Percentiles rank a stretch among this genome's conserved stretches.
These are phyloP conservation scores for Anacardium occidentale DNA, from an alignment of 345 rosid genomes.

Conservation along the genomic window DNA sequence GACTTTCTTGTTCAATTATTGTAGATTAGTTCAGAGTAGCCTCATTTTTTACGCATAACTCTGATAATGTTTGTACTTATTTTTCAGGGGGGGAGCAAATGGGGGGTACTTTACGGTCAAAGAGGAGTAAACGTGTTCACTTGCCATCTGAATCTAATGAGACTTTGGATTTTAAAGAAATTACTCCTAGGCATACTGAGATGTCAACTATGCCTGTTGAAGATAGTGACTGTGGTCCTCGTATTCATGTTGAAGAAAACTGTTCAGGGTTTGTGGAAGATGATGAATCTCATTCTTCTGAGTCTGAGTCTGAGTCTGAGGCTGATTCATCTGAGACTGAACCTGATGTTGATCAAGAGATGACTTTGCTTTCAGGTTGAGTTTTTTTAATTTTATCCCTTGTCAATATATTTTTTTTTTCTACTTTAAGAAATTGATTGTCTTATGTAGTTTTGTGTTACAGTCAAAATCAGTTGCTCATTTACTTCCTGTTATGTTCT, in stretches of 20 bases:
- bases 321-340: slow-evolving; percentile 88
- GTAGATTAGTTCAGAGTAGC: slow-evolving; percentile 18
- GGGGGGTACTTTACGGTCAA: slow-evolving; percentile 48
- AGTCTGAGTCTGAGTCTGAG: slow-evolving; percentile 52
- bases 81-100: slow-evolving; percentile 57
- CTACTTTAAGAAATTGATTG: slow-evolving; percentile 1
- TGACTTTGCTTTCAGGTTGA: slow-evolving; percentile 65
- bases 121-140: slow-evolving; percentile 59
- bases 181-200: slow-evolving; percentile 40
- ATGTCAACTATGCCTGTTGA: slow-evolving; percentile 44
- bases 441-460: slow-evolving; percentile 1
- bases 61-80: slow-evolving; percentile 28
- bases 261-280: slow-evolving; percentile 57
- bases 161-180: slow-evolving; percentile 55
- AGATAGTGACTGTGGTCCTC: slow-evolving; percentile 42
- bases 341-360: slow-evolving; percentile 69
- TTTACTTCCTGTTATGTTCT: background rate
- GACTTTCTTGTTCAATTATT: slow-evolving; percentile 25
- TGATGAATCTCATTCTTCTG: slow-evolving; percentile 56
- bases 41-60: slow-evolving; percentile 27
- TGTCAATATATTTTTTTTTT: slow-evolving; percentile 9
- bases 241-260: slow-evolving; percentile 43
- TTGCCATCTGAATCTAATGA: slow-evolving; percentile 49
- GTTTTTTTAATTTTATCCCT: slow-evolving; percentile 5
- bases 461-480: slow-evolving; percentile 6